These are phyloP conservation scores for Azolla pinnata DNA, from an alignment of 75 land plant species.

Conservation along the genomic window DNA sequence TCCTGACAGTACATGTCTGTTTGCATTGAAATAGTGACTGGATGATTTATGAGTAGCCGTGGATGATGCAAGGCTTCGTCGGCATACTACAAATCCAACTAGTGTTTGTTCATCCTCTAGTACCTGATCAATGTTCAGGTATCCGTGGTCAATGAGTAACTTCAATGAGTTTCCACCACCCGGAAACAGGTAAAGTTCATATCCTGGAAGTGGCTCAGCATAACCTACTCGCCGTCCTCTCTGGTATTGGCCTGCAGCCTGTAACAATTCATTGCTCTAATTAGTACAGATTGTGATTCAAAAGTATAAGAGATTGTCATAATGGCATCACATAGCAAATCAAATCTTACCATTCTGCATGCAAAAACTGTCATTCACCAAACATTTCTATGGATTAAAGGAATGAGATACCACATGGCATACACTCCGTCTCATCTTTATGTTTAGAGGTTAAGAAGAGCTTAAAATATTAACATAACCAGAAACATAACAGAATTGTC, in stretches of 20 bases:
- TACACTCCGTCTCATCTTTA: too few relatives aligned
- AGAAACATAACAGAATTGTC: too few relatives aligned
- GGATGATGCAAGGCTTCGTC: conserved; percentile 16
- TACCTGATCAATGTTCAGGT: conserved; percentile 1
- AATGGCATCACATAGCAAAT: too few relatives aligned
- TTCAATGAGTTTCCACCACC: conserved; percentile 21
- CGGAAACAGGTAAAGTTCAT: conserved; percentile 29
- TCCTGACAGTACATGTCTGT: conserved; percentile 31
- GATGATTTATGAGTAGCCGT: conserved; percentile 42
- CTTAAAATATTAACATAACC: too few relatives aligned
- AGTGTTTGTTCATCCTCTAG: conserved; percentile 10
- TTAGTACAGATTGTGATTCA: neutral
- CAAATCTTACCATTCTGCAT: too few relatives aligned
- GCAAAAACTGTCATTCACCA: too few relatives aligned
- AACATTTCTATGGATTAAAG: too few relatives aligned
- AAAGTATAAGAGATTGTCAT: conserved; percentile 45
- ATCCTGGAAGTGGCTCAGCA: conserved; percentile 26
- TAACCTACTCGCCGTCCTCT: conserved; percentile 31
- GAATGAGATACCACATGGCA: too few relatives aligned
- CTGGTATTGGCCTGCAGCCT: conserved; percentile 25
- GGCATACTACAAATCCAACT: conserved; percentile 30
- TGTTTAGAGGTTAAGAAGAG: too few relatives aligned
- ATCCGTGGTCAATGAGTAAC: conserved; percentile 22
- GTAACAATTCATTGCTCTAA: neutral
- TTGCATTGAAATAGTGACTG: conserved; percentile 42